Evolutionary conservation across 371 early-diverging fungal species (phyloP).

Genomic region (Mucor racemosus): DNA sequence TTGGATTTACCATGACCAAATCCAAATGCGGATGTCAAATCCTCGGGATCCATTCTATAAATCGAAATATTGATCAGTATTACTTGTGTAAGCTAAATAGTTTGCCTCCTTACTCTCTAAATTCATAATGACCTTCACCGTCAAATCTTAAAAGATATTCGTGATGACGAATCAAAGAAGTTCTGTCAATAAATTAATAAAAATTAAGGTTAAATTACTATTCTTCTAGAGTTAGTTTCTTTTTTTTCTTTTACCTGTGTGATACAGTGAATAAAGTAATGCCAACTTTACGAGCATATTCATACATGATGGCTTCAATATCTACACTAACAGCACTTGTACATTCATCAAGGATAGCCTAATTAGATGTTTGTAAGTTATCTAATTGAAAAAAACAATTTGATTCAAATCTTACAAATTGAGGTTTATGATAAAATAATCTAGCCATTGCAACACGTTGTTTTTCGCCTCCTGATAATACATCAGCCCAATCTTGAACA

Average conservation of each 20-base stretch:
- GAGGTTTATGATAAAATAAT: slow-evolving; percentile 84
- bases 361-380: neutral
- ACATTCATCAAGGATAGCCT: slow-evolving; percentile 88
- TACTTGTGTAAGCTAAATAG: neutral
- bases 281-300: slow-evolving; percentile 76
- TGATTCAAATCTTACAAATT: slow-evolving; percentile 60
- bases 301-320: slow-evolving; percentile 85
- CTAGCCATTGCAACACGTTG: slow-evolving; percentile 88
- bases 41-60: slow-evolving; percentile 59
- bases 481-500: slow-evolving; percentile 86
- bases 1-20: slow-evolving; percentile 64
- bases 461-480: slow-evolving; percentile 83
- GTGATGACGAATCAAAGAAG: slow-evolving; percentile 72
- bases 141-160: slow-evolving; percentile 81
- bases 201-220: slow-evolving; percentile 3
- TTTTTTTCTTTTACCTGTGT: slow-evolving; percentile 58
- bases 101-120: slow-evolving; percentile 49
- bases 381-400: no score
- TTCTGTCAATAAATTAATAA: slow-evolving; percentile 23
- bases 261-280: slow-evolving; percentile 88
- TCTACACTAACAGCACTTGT: slow-evolving; percentile 87
- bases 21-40: slow-evolving; percentile 56
- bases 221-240: neutral
- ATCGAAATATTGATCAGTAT: neutral
- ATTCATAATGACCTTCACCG: slow-evolving; percentile 84